phyloP scores from a whole-genome alignment of 345 rosid species.

The Erodium maritimum region DNA sequence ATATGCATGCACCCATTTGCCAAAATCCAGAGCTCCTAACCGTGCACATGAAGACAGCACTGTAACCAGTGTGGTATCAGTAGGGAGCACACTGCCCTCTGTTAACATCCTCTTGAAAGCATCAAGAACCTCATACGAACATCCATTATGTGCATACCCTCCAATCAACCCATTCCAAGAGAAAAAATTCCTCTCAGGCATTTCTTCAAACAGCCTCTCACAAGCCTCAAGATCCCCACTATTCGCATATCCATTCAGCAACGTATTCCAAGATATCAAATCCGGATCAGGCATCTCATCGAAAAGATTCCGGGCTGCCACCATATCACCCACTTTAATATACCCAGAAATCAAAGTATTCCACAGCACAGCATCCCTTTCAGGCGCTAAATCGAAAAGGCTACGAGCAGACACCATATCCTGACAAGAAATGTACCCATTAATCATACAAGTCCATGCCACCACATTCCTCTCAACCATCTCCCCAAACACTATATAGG shows the following conservation, averaged over 20 bases:
- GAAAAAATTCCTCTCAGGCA: conserved; percentile 56
- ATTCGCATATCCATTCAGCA: conserved; percentile 52
- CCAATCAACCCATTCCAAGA: conserved; percentile 75
- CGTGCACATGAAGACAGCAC: conserved; percentile 70
- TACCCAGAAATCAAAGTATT: conserved; percentile 67
- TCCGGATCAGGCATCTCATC: conserved; percentile 53
- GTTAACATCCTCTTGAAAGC: conserved; percentile 49
- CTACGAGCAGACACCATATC: conserved; percentile 44
- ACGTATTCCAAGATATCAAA: conserved; percentile 81
- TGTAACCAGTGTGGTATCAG: conserved; percentile 59
- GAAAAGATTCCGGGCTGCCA: conserved; percentile 49
- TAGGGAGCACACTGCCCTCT: conserved; percentile 40
- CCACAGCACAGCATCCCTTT: conserved; percentile 68
- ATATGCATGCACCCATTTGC: conserved; percentile 55
- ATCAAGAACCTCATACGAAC: conserved; percentile 33
- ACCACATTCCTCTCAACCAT: conserved; percentile 61
- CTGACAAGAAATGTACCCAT: conserved; percentile 36
- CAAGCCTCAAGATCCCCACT: conserved; percentile 40
- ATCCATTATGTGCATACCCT: conserved; percentile 40
- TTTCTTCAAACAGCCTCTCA: conserved; percentile 49
- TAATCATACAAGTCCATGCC: conserved; percentile 64
- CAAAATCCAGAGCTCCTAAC: conserved; percentile 70
- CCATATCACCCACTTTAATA: conserved; percentile 45
- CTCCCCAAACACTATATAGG: conserved; percentile 55
- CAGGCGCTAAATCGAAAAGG: conserved; percentile 61